These are phyloP conservation scores for button mushroom (Agaricus bisporus) DNA, from an alignment of 768 basidiomycete species.

Conservation along the genomic window DNA sequence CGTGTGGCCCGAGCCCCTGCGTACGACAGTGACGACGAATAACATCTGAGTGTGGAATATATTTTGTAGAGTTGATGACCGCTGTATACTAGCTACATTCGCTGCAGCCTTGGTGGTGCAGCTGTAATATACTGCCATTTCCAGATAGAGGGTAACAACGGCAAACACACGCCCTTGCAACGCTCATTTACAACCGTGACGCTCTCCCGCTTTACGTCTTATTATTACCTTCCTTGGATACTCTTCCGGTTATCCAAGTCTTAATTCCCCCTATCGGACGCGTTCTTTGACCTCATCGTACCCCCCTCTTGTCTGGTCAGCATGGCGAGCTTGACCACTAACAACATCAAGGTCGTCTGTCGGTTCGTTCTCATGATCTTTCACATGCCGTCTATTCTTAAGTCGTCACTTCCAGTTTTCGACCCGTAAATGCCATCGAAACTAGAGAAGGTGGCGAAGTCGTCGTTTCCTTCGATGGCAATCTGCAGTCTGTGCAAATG, in stretches of 20 bases:
- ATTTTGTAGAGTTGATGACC: neutral
- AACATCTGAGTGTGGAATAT: conserved; percentile 8
- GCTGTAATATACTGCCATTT: conserved; percentile 3
- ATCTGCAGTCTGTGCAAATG: conserved; percentile 78
- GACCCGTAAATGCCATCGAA: conserved; percentile 92
- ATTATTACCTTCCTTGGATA: conserved; percentile 8
- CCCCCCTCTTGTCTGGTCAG: conserved; percentile 8
- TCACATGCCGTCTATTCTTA: neutral
- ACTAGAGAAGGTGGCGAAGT: conserved; percentile 82
- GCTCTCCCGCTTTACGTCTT: conserved; percentile 5
- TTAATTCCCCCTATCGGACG: conserved; percentile 13
- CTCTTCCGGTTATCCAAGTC: conserved; percentile 9
- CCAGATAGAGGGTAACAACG: conserved; percentile 8
- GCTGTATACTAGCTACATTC: conserved; percentile 5
- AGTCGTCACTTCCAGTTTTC: conserved; percentile 55
- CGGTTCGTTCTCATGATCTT: conserved; percentile 56
- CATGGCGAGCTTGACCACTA: conserved; percentile 60
- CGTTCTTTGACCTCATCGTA: conserved; percentile 5
- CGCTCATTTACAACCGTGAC: conserved; percentile 9
- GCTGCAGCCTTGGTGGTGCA: neutral
- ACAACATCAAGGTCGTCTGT: conserved; percentile 97
- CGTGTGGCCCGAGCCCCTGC: conserved; percentile 37
- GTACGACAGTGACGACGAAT: conserved; percentile 46
- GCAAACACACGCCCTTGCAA: conserved; percentile 9
- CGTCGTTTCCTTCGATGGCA: conserved; percentile 85